Evolutionary conservation across 192 early-diverging fungal species (phyloP).

Genomic region (Chytriomyces confervae): DNA sequence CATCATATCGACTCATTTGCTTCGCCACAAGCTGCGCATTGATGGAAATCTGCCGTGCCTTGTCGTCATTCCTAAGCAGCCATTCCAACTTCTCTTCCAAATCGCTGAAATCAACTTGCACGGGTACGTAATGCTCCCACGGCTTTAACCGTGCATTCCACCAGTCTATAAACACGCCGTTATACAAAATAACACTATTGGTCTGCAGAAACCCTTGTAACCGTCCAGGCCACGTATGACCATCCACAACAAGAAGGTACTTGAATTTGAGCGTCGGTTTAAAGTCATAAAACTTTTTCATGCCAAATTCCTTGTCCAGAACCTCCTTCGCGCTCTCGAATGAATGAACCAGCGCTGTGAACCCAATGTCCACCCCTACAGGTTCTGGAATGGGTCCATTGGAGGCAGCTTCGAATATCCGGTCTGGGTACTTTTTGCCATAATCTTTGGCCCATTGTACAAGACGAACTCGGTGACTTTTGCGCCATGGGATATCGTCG

Average conservation of each 20-base stretch:
- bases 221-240: constrained; percentile 2
- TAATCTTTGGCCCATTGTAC: background rate
- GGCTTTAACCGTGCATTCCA: constrained; percentile 10
- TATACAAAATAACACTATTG: background rate
- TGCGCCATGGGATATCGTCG: background rate
- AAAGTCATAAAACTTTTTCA: background rate
- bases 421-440: background rate
- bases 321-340: background rate
- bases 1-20: background rate
- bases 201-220: background rate
- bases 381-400: background rate
- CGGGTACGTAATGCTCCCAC: constrained; percentile 30
- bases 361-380: background rate
- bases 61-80: background rate
- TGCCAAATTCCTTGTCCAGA: background rate
- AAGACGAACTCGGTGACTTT: background rate
- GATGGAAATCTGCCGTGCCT: background rate
- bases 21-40: background rate
- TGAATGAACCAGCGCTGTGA: background rate
- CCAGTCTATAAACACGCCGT: constrained; percentile 23
- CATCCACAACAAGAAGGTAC: constrained; percentile 27
- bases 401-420: background rate
- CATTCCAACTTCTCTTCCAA: constrained; percentile 8
- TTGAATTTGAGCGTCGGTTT: constrained; percentile 7
- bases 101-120: constrained; percentile 13